phyloP scores from a whole-genome alignment of 208 protist species.

The Crithidia thermophila region DNA sequence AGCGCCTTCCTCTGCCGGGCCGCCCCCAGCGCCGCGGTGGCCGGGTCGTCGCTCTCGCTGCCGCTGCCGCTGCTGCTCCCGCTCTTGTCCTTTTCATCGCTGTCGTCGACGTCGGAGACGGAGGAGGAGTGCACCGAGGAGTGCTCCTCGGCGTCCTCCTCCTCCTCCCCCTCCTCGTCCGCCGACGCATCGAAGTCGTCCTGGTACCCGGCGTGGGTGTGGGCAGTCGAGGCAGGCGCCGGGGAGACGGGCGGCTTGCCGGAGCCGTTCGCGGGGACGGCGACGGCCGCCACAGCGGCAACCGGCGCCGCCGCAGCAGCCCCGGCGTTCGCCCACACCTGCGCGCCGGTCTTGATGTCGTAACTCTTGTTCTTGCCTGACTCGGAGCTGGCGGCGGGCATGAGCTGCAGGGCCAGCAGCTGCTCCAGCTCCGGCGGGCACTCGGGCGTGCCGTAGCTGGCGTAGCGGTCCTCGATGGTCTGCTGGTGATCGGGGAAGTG shows the following conservation, averaged over 20 bases:
- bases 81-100: too few relatives aligned
- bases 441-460: conserved; percentile 64
- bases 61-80: conserved; percentile 3
- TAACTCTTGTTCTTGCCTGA: conserved; percentile 87
- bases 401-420: conserved; percentile 62
- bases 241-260: background rate
- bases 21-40: background rate
- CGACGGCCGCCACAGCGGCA: conserved; percentile 9
- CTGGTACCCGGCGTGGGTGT: background rate
- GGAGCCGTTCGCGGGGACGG: background rate
- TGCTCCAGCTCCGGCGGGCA: conserved; percentile 82
- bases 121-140: conserved; percentile 24
- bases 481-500: conserved; percentile 72
- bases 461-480: conserved; percentile 68
- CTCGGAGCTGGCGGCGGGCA: conserved; percentile 85
- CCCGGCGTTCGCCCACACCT: conserved; percentile 44
- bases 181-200: conserved; percentile 1
- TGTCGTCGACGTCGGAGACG: conserved; percentile 14
- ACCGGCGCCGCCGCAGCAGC: conserved; percentile 20
- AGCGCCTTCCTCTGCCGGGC: too few relatives aligned
- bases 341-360: conserved; percentile 82
- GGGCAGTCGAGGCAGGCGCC: too few relatives aligned
- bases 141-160: conserved; percentile 5
- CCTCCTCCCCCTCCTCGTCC: too few relatives aligned
- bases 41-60: conserved; percentile 1